Conservation (phyloP, 352 stramenopile genomes). For the Pythium coloratum region DNA sequence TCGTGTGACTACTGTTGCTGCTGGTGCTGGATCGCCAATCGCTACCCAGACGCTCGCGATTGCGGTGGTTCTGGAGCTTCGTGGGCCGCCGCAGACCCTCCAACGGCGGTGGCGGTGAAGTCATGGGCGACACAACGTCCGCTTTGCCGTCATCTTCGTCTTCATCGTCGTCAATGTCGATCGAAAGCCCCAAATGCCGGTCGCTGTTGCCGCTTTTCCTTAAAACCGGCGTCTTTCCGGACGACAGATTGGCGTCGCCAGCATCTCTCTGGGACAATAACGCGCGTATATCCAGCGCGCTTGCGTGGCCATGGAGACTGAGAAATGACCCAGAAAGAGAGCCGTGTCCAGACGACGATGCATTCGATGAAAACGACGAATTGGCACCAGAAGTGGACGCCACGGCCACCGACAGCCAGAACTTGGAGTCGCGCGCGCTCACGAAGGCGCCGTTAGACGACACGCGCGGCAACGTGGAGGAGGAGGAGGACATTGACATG, state of each 20-base stretch:
- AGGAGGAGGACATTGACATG: not conserved
- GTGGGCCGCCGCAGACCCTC: slow-evolving; percentile 19
- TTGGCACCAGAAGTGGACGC: slow-evolving; percentile 24
- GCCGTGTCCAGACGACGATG: slow-evolving; percentile 8
- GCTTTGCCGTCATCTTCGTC: slow-evolving; percentile 1
- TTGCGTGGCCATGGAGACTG: not conserved
- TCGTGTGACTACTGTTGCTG: not conserved
- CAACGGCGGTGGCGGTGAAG: slow-evolving; percentile 21
- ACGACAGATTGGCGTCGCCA: not conserved
- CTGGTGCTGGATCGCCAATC: slow-evolving; percentile 13
- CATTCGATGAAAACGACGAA: slow-evolving; percentile 27
- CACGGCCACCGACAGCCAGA: slow-evolving; percentile 57
- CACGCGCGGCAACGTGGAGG: not conserved
- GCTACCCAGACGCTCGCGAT: slow-evolving; percentile 19
- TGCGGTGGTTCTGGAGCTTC: slow-evolving; percentile 27
- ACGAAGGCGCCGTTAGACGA: slow-evolving; percentile 38
- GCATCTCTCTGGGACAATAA: not conserved
- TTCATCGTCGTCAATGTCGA: slow-evolving; percentile 19
- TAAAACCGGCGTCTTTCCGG: not conserved
- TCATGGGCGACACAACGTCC: slow-evolving; percentile 17
- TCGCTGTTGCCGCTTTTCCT: not conserved
- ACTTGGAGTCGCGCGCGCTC: slow-evolving; percentile 66
- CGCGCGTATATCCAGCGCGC: slow-evolving; percentile 4
- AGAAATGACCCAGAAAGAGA: not conserved
- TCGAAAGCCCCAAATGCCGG: slow-evolving; percentile 12